These are phyloP conservation scores for Urostyla sp. DNA, from an alignment of 73 alveolate genomes.

Conservation along the genomic window DNA sequence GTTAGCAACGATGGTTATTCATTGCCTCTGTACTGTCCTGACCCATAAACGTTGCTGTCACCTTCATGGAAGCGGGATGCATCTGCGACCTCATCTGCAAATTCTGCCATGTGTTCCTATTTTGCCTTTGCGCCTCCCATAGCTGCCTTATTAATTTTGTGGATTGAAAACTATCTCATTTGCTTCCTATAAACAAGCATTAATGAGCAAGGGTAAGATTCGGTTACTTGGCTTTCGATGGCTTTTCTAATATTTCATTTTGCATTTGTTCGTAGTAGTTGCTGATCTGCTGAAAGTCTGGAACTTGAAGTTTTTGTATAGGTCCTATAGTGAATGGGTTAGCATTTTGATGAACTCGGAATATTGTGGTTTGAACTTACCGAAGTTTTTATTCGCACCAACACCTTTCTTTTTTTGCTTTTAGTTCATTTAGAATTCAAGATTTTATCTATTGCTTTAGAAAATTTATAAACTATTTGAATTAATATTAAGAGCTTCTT, in stretches of 20 bases:
- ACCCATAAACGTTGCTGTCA: constrained; percentile 30
- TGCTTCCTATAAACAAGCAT: constrained; percentile 15
- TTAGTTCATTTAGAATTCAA: too few relatives aligned
- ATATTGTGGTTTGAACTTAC: constrained; percentile 43
- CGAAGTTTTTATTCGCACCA: constrained; percentile 64
- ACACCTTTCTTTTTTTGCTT: constrained; percentile 54
- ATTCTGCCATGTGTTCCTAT: constrained; percentile 31
- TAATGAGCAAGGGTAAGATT: not conserved
- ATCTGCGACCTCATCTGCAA: constrained; percentile 41
- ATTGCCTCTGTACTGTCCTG: constrained; percentile 38
- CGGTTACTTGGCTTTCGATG: constrained; percentile 54
- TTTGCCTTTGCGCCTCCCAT: constrained; percentile 17
- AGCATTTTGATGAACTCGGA: not conserved
- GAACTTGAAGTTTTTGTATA: constrained; percentile 37
- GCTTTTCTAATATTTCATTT: constrained; percentile 59
- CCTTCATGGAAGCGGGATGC: constrained; percentile 16
- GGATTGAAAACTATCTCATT: constrained; percentile 62
- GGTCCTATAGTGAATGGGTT: constrained; percentile 54
- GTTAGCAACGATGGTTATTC: constrained; percentile 62
- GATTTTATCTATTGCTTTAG: too few relatives aligned
- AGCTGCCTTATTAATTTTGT: constrained; percentile 47
- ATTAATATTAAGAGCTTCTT: not conserved
- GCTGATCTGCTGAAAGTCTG: constrained; percentile 59
- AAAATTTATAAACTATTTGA: not conserved
- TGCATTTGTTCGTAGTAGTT: constrained; percentile 60